Conservation (phyloP, 1,139 yeast species). For the Sugiyamaella pinicola region DNA sequence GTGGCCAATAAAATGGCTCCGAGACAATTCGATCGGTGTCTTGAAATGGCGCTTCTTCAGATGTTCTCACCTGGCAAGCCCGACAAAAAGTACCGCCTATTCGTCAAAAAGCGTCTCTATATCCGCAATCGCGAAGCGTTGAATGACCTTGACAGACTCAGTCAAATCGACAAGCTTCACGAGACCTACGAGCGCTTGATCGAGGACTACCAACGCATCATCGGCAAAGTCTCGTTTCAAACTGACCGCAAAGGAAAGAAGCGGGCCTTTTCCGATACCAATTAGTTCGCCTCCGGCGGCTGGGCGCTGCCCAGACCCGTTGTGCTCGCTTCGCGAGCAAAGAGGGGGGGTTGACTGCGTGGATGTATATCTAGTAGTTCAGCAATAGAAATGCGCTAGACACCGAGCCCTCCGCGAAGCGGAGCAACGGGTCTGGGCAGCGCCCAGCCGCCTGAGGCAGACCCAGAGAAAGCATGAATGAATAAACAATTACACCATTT, state of each 20-base stretch:
- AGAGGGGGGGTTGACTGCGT: too few species aligned
- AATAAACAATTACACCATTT: background rate
- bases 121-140: slow-evolving; percentile 80
- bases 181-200: slow-evolving; percentile 70
- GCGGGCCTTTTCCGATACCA: slow-evolving; percentile 38
- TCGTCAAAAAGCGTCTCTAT: slow-evolving; percentile 71
- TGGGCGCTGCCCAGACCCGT: too few species aligned
- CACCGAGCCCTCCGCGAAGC: background rate
- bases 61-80: slow-evolving; percentile 35
- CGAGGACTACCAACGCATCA: slow-evolving; percentile 67
- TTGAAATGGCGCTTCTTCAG: slow-evolving; percentile 72
- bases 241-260: slow-evolving; percentile 60
- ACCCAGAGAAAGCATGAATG: too few species aligned
- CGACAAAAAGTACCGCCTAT: slow-evolving; percentile 52
- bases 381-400: too few species aligned
- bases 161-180: slow-evolving; percentile 68
- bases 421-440: background rate
- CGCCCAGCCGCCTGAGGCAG: background rate
- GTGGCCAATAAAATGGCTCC: slow-evolving; percentile 62
- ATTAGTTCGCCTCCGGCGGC: too few species aligned
- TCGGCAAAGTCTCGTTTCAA: slow-evolving; percentile 60
- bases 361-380: too few species aligned
- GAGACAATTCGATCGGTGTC: slow-evolving; percentile 73
- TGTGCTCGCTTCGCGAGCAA: too few species aligned
- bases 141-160: slow-evolving; percentile 61